phyloP scores from a whole-genome alignment of 2,329 filamentous ascomycete genomes.

The Monosporascus cannonballus region DNA sequence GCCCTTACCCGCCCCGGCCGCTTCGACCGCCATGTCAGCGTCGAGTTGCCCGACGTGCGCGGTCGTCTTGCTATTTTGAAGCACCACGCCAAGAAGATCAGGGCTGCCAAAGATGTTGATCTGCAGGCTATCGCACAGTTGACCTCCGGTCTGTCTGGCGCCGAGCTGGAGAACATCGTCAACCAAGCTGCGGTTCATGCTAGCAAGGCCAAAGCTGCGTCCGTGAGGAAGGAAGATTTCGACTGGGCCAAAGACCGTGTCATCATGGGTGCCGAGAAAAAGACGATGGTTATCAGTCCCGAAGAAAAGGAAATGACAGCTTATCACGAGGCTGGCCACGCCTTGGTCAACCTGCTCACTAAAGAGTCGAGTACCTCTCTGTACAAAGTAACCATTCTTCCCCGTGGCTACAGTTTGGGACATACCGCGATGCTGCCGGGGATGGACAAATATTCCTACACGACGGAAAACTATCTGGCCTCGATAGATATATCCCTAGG shows the following conservation, averaged over 20 bases:
- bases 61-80: slow-evolving; percentile 89
- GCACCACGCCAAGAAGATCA: slow-evolving; percentile 90
- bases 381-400: slow-evolving; percentile 97
- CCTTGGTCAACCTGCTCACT: slow-evolving; percentile 80
- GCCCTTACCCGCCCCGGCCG: slow-evolving; percentile 89
- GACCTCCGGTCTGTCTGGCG: slow-evolving; percentile 88
- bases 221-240: slow-evolving; percentile 73
- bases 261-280: slow-evolving; percentile 90
- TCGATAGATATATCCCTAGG: slow-evolving; percentile 76
- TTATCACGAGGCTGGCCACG: slow-evolving; percentile 93
- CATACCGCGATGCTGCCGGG: slow-evolving; percentile 84
- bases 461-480: slow-evolving; percentile 77
- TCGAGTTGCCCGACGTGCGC: slow-evolving; percentile 85
- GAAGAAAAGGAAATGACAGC: slow-evolving; percentile 96
- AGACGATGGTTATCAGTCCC: slow-evolving; percentile 81
- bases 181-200: slow-evolving; percentile 94
- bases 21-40: slow-evolving; percentile 88
- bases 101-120: slow-evolving; percentile 73
- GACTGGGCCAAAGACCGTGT: slow-evolving; percentile 99
- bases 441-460: slow-evolving; percentile 86
- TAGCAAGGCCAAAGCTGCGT: slow-evolving; percentile 74
- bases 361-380: slow-evolving; percentile 66
- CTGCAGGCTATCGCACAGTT: slow-evolving; percentile 77
- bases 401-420: slow-evolving; percentile 78
- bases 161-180: slow-evolving; percentile 92